These are phyloP conservation scores for Pseudopithomyces maydicus DNA, from an alignment of 2,329 filamentous ascomycete species.

Conservation along the genomic window DNA sequence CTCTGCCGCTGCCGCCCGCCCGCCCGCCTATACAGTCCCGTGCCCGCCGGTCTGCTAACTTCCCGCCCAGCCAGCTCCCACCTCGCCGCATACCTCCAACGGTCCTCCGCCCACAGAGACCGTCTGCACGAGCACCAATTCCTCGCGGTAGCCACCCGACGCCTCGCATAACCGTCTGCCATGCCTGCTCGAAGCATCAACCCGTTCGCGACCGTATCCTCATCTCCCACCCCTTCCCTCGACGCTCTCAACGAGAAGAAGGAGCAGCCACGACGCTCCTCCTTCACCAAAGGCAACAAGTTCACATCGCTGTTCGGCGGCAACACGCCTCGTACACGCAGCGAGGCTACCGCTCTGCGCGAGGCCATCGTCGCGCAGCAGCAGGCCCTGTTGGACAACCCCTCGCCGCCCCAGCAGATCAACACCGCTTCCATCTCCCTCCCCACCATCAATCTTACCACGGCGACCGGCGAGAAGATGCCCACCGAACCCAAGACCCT, in stretches of 20 bases:
- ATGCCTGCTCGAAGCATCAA: slow-evolving; percentile 69
- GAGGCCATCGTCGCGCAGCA: slow-evolving; percentile 66
- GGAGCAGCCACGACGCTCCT: slow-evolving; percentile 53
- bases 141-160: not conserved
- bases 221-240: slow-evolving; percentile 55
- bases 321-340: slow-evolving; percentile 74
- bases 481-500: slow-evolving; percentile 78
- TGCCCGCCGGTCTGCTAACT: slow-evolving; percentile 20
- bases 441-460: slow-evolving; percentile 90
- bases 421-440: slow-evolving; percentile 76
- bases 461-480: slow-evolving; percentile 76
- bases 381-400: slow-evolving; percentile 65
- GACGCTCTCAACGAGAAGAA: slow-evolving; percentile 61
- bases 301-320: slow-evolving; percentile 85
- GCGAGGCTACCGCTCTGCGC: slow-evolving; percentile 66
- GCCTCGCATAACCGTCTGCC: slow-evolving; percentile 34
- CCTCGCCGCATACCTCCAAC: slow-evolving; percentile 19
- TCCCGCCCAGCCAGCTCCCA: slow-evolving; percentile 13
- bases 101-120: slow-evolving; percentile 10
- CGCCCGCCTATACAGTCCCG: not conserved
- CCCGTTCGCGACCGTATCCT: slow-evolving; percentile 60
- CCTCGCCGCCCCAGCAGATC: slow-evolving; percentile 68
- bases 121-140: slow-evolving; percentile 2
- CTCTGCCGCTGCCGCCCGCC: not conserved
- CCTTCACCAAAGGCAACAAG: slow-evolving; percentile 67